Evolutionary conservation across 2,329 filamentous ascomycete species (phyloP).

Genomic region (Gremmenia infestans): DNA sequence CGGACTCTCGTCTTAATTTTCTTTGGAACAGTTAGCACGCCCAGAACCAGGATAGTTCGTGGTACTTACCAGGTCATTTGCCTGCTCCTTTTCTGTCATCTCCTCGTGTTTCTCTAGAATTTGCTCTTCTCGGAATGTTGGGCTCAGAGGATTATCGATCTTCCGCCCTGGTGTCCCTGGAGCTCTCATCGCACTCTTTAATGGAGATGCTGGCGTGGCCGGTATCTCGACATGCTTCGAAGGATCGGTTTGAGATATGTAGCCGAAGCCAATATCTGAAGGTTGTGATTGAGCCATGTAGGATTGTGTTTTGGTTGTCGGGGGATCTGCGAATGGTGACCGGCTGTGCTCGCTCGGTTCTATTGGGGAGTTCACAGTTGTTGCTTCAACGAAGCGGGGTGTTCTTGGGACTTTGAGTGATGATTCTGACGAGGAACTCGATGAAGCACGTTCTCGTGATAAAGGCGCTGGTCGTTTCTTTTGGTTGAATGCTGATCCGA

Average conservation of each 20-base stretch:
- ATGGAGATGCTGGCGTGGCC: constrained; percentile 68
- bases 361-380: constrained; percentile 71
- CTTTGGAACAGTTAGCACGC: constrained; percentile 47
- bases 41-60: background rate
- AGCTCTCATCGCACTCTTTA: constrained; percentile 86
- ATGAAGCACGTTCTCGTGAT: constrained; percentile 35
- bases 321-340: constrained; percentile 56
- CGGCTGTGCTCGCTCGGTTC: constrained; percentile 44
- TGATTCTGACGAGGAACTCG: constrained; percentile 36
- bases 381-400: constrained; percentile 77
- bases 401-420: constrained; percentile 62
- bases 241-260: constrained; percentile 59
- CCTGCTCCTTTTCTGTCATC: constrained; percentile 79
- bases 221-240: constrained; percentile 55
- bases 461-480: constrained; percentile 28
- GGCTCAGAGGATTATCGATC: constrained; percentile 75
- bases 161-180: constrained; percentile 75
- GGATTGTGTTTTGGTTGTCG: constrained; percentile 43
- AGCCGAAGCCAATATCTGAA: constrained; percentile 88
- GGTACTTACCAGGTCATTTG: constrained; percentile 72
- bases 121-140: constrained; percentile 86
- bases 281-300: constrained; percentile 63
- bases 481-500: constrained; percentile 12
- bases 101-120: constrained; percentile 79
- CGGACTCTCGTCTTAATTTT: constrained; percentile 90